Evolutionary conservation across 2,329 filamentous ascomycete genomes (phyloP).

Genomic region (Claviceps paspali): DNA sequence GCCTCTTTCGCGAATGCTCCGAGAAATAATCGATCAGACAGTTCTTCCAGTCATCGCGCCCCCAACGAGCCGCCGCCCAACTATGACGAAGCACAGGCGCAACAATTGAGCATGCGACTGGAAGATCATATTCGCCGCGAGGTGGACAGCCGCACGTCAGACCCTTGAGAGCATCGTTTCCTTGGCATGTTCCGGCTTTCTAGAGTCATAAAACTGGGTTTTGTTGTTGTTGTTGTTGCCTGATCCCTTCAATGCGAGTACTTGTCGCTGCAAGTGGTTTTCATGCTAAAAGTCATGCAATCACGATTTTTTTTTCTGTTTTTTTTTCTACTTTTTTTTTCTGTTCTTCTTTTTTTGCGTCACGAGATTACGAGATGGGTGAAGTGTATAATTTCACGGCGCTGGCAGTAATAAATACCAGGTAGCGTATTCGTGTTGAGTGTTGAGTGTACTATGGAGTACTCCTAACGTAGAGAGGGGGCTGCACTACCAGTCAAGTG

Average conservation of each 20-base stretch:
- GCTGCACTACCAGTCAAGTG: too few species aligned
- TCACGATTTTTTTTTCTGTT: neutral
- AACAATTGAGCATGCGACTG: conserved; percentile 40
- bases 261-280: neutral
- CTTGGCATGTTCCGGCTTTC: neutral
- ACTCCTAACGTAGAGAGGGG: too few species aligned
- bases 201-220: neutral
- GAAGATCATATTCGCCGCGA: conserved; percentile 62
- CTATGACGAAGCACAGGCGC: conserved; percentile 82
- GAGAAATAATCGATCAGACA: conserved; percentile 18
- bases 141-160: conserved; percentile 40
- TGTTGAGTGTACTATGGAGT: too few species aligned
- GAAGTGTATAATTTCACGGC: too few species aligned
- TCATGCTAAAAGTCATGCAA: too few species aligned
- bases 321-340: neutral
- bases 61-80: conserved; percentile 71
- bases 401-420: neutral
- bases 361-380: conserved; percentile 2
- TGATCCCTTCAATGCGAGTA: neutral
- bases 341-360: too few species aligned
- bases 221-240: neutral
- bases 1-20: conserved; percentile 10
- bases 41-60: conserved; percentile 24
- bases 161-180: conserved; percentile 10
- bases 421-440: too few species aligned